Percentiles rank a stretch among this genome's conserved stretches.
Evolutionary conservation across 495 filamentous ascomycete species (phyloP).

Genomic region (Penicillium cataractarum): DNA sequence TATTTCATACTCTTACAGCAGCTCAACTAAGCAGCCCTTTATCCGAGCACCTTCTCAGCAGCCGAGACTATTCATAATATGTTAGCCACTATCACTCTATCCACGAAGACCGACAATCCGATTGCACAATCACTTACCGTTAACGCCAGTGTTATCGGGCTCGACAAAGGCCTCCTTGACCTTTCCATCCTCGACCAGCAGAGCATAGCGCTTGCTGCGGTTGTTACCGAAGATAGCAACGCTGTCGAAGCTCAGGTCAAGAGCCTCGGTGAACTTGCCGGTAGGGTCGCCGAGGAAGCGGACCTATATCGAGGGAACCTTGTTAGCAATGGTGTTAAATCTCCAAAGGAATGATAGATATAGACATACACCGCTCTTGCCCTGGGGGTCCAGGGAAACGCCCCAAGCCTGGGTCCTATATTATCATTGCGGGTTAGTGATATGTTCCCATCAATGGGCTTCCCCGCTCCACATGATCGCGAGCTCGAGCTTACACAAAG

Average conservation of each 20-base stretch:
- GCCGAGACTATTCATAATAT: slow-evolving; percentile 56
- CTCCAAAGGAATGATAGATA: not conserved
- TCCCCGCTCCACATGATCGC: not conserved
- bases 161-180: slow-evolving; percentile 78
- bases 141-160: slow-evolving; percentile 89
- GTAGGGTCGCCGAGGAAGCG: slow-evolving; percentile 91
- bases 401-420: slow-evolving; percentile 86
- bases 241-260: slow-evolving; percentile 84
- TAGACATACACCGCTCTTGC: slow-evolving; percentile 71
- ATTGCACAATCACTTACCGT: slow-evolving; percentile 57
- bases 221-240: slow-evolving; percentile 81
- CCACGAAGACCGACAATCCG: not conserved
- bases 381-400: slow-evolving; percentile 68
- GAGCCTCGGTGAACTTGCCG: slow-evolving; percentile 79
- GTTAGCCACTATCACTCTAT: slow-evolving; percentile 17
- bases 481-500: slow-evolving; percentile 73
- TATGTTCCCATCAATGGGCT: not conserved
- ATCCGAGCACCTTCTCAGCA: slow-evolving; percentile 73
- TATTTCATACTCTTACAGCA: not conserved
- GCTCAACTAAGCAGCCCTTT: too few relatives aligned
- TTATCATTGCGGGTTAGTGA: slow-evolving; percentile 6
- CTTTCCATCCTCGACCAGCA: slow-evolving; percentile 77
- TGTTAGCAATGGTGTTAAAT: slow-evolving; percentile 3
- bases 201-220: slow-evolving; percentile 86
- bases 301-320: slow-evolving; percentile 48